Percentiles rank a stretch among this genome's conserved stretches.
Conservation (phyloP, 306 rosid species). For the Purshia tridentata region DNA sequence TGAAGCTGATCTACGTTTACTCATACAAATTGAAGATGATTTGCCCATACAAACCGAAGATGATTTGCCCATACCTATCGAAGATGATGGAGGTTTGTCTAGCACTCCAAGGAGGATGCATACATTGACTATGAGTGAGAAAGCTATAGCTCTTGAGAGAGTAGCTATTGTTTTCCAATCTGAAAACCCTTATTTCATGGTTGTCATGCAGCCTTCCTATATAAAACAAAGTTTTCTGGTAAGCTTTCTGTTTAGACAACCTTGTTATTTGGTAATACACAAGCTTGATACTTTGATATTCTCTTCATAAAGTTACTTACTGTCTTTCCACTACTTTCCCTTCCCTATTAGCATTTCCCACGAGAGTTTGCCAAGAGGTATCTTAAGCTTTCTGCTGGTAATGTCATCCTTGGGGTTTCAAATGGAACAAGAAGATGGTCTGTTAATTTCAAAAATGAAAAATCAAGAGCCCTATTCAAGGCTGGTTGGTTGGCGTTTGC, state of each 20-base stretch:
- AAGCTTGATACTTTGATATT: no score
- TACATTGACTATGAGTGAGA: not conserved
- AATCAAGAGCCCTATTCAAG: not conserved
- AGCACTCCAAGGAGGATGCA: not conserved
- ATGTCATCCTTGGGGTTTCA: not conserved
- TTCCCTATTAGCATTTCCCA: constrained; percentile 3
- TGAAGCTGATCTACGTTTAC: no score
- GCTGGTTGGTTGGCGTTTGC: constrained; percentile 11
- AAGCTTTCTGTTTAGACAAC: not conserved
- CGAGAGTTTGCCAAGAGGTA: not conserved
- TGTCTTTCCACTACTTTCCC: not conserved
- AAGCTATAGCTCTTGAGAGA: not conserved
- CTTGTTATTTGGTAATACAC: no score
- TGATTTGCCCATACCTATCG: no score
- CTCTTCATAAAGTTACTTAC: no score
- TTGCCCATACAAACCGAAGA: no score
- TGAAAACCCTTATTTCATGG: constrained; percentile 9
- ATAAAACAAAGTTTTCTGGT: not conserved
- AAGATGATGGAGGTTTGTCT: not conserved
- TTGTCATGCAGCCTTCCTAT: not conserved
- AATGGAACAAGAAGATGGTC: constrained; percentile 1
- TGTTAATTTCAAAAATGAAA: not conserved
- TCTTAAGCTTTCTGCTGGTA: not conserved
- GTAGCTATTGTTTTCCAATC: constrained; percentile 7
- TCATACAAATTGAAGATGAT: no score